Percentiles rank a stretch among this genome's conserved stretches.
Conservation (phyloP, 345 rosid species). For the Salix dunnii region DNA sequence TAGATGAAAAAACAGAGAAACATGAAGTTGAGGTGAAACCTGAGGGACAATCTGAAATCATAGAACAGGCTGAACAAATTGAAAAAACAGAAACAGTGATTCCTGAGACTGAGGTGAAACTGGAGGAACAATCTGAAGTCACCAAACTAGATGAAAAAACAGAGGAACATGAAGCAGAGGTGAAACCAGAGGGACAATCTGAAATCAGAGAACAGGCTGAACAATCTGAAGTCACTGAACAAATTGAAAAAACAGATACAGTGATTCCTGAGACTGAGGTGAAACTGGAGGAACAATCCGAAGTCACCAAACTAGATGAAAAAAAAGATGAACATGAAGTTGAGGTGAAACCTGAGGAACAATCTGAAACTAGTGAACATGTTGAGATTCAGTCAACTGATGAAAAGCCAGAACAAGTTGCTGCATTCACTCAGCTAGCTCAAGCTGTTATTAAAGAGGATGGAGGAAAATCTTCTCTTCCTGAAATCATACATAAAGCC, state of each 20-base stretch:
- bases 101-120: slow-evolving; percentile 1
- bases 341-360: slow-evolving; percentile 5
- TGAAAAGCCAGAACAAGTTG: neutral
- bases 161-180: neutral
- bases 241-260: neutral
- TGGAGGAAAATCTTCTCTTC: neutral
- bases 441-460: neutral
- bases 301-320: slow-evolving; percentile 10
- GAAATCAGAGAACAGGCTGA: neutral
- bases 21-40: neutral
- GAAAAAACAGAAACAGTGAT: neutral
- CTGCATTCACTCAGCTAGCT: neutral
- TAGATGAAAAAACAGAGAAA: neutral
- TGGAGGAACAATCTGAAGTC: neutral
- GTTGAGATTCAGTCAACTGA: slow-evolving; percentile 11
- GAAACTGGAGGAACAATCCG: slow-evolving; percentile 3
- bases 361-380: neutral
- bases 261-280: neutral
- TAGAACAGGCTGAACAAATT: neutral
- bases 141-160: slow-evolving; percentile 5
- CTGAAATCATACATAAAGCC: neutral
- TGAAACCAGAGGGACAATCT: slow-evolving; percentile 1
- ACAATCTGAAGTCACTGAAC: neutral
- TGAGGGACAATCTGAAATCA: neutral
- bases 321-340: neutral